Evolutionary conservation across 192 early-diverging fungal species (phyloP).

Genomic region (Lunasporangiospora selenospora): DNA sequence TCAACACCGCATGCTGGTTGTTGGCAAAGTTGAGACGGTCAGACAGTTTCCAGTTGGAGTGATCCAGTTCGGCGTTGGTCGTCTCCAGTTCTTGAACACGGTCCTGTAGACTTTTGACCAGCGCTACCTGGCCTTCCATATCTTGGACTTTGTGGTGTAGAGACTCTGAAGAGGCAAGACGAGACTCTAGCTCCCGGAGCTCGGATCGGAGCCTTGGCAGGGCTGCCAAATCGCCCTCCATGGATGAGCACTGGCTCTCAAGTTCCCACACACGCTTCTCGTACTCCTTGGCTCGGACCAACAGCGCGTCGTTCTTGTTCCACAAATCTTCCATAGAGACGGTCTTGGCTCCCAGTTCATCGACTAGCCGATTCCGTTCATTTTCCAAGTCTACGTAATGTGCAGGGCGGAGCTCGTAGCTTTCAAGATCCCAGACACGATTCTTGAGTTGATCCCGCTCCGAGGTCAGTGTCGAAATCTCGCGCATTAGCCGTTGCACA

Average conservation of each 20-base stretch:
- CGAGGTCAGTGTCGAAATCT: slow-evolving; percentile 19
- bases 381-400: slow-evolving; percentile 42
- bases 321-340: slow-evolving; percentile 46
- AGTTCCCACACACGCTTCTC: slow-evolving; percentile 49
- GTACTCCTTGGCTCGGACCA: slow-evolving; percentile 42
- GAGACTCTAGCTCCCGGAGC: slow-evolving; percentile 36
- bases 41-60: slow-evolving; percentile 44
- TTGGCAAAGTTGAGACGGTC: slow-evolving; percentile 44
- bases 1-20: slow-evolving; percentile 39
- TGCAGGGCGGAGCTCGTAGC: slow-evolving; percentile 24
- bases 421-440: slow-evolving; percentile 37
- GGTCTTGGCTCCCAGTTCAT: slow-evolving; percentile 36
- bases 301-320: slow-evolving; percentile 44
- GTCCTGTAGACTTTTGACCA: slow-evolving; percentile 35
- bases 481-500: slow-evolving; percentile 24
- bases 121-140: slow-evolving; percentile 33
- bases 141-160: slow-evolving; percentile 37
- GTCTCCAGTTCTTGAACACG: slow-evolving; percentile 45
- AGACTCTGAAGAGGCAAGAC: slow-evolving; percentile 29
- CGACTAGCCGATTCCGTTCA: slow-evolving; percentile 39
- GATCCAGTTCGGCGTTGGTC: slow-evolving; percentile 43
- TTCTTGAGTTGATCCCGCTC: slow-evolving; percentile 44
- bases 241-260: slow-evolving; percentile 20
- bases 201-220: slow-evolving; percentile 29
- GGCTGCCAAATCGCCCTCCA: slow-evolving; percentile 28